Base-by-base conservation (phyloP, 1,284 basidiomycete genomes). In the Rhodotorula sp. region DNA sequence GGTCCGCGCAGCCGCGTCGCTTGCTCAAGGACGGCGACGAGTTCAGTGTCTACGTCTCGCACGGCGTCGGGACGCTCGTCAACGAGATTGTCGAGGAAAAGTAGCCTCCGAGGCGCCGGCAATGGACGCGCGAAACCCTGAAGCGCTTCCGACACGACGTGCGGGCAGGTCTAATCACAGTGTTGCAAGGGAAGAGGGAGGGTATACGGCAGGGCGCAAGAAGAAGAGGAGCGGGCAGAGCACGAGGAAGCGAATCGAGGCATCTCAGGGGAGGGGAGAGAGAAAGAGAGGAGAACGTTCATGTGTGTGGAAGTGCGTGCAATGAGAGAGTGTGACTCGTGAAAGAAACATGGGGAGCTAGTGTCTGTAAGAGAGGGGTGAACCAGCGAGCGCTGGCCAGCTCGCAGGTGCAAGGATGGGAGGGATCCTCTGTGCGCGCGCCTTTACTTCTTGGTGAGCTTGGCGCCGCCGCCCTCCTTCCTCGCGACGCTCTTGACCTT, bases 21-120 rank as follows among this genome's bases (percentile, higher is more conserved):
- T 75, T 78, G 14, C 77, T 84, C 13, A 73, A 79, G 49, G 75
- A 82, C 44, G 82, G 82, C 25, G 82, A 82, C 69, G 80, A 80
- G 64, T 84, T 84, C 76, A 68, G 80, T 21, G 82, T 84, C 14
- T 73, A 69, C 23, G 77, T 84, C 16, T 80, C 80, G 25, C 79
- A 81, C 59, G 82, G 82, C 8, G 80, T 84, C 3, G 84, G 84
- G 0, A 82, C 81, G 19, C 76, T 84, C 44, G 80, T 84, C 78
- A 84, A 83, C 76, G 78, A 80, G 74, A 79, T 83, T 48, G 79
- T 75, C 10, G 77, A 79, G 65, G 81, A 84, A 49, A 80, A 80
- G 74, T 81, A 79, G 34, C 8, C 9, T 0, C 5, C 1, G 54
- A 45, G 42, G 25, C 14, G 17, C 34, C 45, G 34, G 34, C 34